Evolutionary conservation across 768 basidiomycete species (phyloP), one percentile per base, ranked within the genome.

Genomic region (Boletus barrowsii): DNA sequence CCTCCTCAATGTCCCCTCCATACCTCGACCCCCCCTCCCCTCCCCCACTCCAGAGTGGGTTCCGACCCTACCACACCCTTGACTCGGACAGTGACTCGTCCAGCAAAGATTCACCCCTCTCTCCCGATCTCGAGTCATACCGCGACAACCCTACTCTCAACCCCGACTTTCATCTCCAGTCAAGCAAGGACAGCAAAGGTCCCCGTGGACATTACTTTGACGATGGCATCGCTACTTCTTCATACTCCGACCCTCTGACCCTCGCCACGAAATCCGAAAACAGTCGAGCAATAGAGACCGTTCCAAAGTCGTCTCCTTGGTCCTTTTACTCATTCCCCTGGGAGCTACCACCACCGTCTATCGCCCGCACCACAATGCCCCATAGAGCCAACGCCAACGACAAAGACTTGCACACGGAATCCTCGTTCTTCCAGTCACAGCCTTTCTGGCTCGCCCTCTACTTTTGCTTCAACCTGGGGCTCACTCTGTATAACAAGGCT

Each of bases 401-500:
- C 2, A 64, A 56, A 15, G 51, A 54, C n/a, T 35, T 26, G 5
- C 50, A 30, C 18, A 35, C 44, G 7, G 58, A 69, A 9, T 37
- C 56, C 29, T 55, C 62, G 3, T 67, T 69, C 53, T 62, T 56
- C 49, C 58, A 62, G 4, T 74, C 72, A 4, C 65, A 72, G 22
- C 60, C 70, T 2, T 74, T 77, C 49, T 94, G 91, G 91, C 80
- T 98, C 17, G 61, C 70, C 5, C 75, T 92, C 56, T 98, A 97
- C 75, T 98, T 99, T 66, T 69, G 75, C 56, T 88, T 95, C 79
- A 98, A 98, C 72, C 84, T 98, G 29, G 81, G 83, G 11, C 82
- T 99, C 59, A 98, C 96, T 9, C 75, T 99, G 42, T 97, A 92
- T 73, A 99, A 99, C 81, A 99, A 99, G 72, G 79, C 83, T 36